Evolutionary conservation across 768 basidiomycete species (phyloP), one percentile per base, ranked within the genome.

Genomic region (Tylopilus cervinicoccineus): DNA sequence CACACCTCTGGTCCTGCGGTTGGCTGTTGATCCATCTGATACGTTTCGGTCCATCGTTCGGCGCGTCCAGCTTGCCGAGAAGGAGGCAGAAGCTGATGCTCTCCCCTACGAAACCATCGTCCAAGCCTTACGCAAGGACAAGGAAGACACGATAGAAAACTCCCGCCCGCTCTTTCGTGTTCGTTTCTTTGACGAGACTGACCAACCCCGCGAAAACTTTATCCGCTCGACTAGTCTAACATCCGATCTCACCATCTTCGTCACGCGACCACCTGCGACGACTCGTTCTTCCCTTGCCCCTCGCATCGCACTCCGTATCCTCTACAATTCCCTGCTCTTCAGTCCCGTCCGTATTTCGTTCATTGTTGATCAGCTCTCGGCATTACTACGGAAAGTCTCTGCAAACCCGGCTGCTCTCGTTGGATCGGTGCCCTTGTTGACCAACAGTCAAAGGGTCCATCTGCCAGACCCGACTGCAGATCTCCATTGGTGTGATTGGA

Each of bases 401-500:
- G 61, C 75, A 9, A 80, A 85, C 58, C 88, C 90, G 0, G 65
- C 84, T 4, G 75, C 80, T 1, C 73, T 82, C 0, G 77, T 95
- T 24, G 92, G 93, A 6, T 81, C 86, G 2, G 80, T 95, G 12
- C 84, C 92, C 1, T 69, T 98, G 12, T 69, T 93, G 41, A 93
- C 91, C 0, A 73, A 83, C 4, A 64, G 70, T 12, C 92, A 97
- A 68, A 76, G 75, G 45, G 71, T 68, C 12, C 75, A 75, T 40
- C 76, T 99, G 5, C 96, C 96, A 1, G 77, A 88, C 61, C 93
- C 95, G 3, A 82, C 80, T 11, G 86, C 81, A 14, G 86, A 98
- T 65, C 78, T 99, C 29, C 80, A 96, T 58, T 99, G 96, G 95
- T 95, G 92, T 67, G 94, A 86, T 43, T 99, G 86, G 81, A 92